phyloP scores from a whole-genome alignment of 2,329 filamentous ascomycete species.

The Aciculosporium take region DNA sequence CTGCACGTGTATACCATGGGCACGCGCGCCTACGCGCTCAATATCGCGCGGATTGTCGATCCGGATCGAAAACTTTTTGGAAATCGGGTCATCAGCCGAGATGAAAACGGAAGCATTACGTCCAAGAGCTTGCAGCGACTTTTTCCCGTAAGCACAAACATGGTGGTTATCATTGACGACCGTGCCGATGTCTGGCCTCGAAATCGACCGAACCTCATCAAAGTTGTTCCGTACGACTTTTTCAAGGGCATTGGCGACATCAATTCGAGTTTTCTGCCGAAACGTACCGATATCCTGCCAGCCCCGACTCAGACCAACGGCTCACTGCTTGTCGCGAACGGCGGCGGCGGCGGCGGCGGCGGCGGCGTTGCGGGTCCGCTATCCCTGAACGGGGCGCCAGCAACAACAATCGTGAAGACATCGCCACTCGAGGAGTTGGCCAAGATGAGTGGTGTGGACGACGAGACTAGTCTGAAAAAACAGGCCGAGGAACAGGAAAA shows the following conservation, averaged over 20 bases:
- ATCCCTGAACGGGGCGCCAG: not conserved
- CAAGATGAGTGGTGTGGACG: constrained; percentile 59
- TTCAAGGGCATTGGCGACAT: constrained; percentile 98
- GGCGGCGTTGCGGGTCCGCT: too few species aligned
- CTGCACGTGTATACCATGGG: constrained; percentile 99
- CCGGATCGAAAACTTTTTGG: constrained; percentile 81
- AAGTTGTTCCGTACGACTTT: constrained; percentile 91
- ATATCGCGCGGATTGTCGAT: constrained; percentile 86
- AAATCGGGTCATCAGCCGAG: constrained; percentile 86
- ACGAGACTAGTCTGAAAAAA: constrained; percentile 52
- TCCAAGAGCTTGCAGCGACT: constrained; percentile 80
- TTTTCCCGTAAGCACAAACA: constrained; percentile 93
- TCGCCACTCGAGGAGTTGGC: constrained; percentile 58
- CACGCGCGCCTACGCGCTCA: constrained; percentile 85
- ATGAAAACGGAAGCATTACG: constrained; percentile 88
- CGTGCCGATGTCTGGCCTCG: constrained; percentile 87
- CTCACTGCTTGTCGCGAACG: constrained; percentile 4
- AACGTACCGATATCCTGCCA: constrained; percentile 43
- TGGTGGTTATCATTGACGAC: constrained; percentile 98
- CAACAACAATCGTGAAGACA: constrained; percentile 13
- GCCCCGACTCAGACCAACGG: constrained; percentile 14
- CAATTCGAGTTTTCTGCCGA: constrained; percentile 92
- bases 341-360: not conserved
- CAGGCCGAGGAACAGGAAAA: constrained; percentile 81
- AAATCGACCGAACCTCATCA: constrained; percentile 85